Evolutionary conservation across 2,329 filamentous ascomycete species (phyloP), one percentile per base, ranked within the genome.

Genomic region (Penicillium brasilianum): DNA sequence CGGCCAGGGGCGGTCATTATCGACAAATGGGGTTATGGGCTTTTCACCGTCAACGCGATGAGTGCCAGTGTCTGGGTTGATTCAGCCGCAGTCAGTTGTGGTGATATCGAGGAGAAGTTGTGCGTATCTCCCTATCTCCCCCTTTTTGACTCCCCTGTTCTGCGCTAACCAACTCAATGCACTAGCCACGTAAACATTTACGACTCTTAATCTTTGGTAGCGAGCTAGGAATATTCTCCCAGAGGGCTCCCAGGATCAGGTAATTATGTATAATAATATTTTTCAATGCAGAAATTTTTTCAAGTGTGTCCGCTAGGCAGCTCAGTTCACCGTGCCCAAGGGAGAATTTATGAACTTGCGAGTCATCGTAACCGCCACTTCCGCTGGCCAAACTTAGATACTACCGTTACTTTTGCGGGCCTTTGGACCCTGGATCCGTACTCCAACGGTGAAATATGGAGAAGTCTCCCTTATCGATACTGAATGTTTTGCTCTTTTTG

Each of bases 21-120:
- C 66, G 86, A 86, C 65, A 72, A 80, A 1, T 78, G 84, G 46
- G 88, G 88, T 0, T 88, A 80, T 71, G 88, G 84, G 0, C 63
- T 77, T 28, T 90, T 90, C 66, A 79, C 79, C 0, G 85, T 84
- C 44, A 75, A 76, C 5, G 79, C 78, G 2, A 77, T 81, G 41
- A 86, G 84, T 69, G 82, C 88, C 1, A 82, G 84, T 43, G 83
- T 90, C 4, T 91, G 86, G 83, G 87, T 88, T 0, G 82, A 84
- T 61, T 79, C 80, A 52, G 78, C 80, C 60, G 85, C 85, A 25
- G 54, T 51, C 30, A 37, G 20, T 14, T 13, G 22, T 30, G 50
- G 57, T 36, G 37, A 20, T 32, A 37, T 67, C 9, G 44, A 41
- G 37, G 53, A 56, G 14, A 60, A 62, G 20, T 58, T 67, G 66